Base-by-base conservation (phyloP, 2,329 filamentous ascomycete genomes). In the Phoma sp. region DNA sequence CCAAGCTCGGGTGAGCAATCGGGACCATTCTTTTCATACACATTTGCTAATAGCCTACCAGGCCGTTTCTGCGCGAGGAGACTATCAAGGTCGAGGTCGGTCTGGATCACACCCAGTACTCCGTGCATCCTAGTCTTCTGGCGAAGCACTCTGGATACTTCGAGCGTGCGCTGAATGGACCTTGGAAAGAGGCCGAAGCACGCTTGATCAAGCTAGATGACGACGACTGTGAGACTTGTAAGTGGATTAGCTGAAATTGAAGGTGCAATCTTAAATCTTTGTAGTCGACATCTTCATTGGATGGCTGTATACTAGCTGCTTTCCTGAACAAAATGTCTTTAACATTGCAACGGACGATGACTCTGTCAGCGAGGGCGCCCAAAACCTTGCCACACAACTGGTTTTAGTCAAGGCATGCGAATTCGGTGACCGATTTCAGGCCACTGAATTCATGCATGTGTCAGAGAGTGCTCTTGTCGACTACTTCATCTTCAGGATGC, bases 261-360 rank as follows among this genome's bases (percentile, higher is more conserved):
- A 5, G 32, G 7, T 9, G 13, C 13, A 13, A 5, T 4, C 32
- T 33, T 33, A 11, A 8, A 5, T 4, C 29, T 13, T n/a, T 33
- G n/a, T 7, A 61, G 54, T 59, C 29, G 43, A 59, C 13, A 25
- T 60, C 9, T 64, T 61, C 23, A 42, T 64, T 11, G 38, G 63
- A 11, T 63, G 61, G 63, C 39, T 63, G 0, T 59, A 66, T 23
- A 49, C 58, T 1, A 33, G 50, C 1, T 44, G 4, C 2, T 40
- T 53, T 5, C 55, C 35, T 3, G 43, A 38, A 9, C 10, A 36
- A 10, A 11, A 33, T 25, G 13, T 13, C 2, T 40, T 41, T 13
- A 2, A 18, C 18, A 18, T 18, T 18, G 18, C 18, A 18, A 18
- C 18, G 18, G 18, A 18, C 18, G 18, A 18, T 18, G 18, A 18